A percentile compares a stretch with the other conserved stretches of the same genome.
Conservation (phyloP, 2,329 filamentous ascomycete species). For the Fusarium luffae region DNA sequence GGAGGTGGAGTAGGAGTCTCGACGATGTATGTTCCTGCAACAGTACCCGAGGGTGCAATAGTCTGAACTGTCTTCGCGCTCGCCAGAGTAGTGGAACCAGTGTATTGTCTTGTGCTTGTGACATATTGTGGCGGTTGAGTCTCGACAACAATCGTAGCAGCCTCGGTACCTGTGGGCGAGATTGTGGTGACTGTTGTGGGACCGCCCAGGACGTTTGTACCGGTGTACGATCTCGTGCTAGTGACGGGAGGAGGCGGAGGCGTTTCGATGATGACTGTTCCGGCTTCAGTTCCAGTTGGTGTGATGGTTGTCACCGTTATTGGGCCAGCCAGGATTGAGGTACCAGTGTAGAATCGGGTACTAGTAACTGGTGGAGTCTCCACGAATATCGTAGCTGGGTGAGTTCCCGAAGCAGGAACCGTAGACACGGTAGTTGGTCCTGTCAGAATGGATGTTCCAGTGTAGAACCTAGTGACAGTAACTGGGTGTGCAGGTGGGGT, state of each 20-base stretch:
- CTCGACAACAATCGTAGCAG: slow-evolving; percentile 4
- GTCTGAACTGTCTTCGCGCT: not conserved
- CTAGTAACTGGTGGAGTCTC: not conserved
- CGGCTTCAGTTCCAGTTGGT: not conserved
- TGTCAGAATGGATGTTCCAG: not conserved
- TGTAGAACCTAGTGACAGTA: not conserved
- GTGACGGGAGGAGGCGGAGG: not conserved
- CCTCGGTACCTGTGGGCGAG: not conserved
- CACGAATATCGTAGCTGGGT: not conserved
- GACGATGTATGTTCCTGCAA: not conserved
- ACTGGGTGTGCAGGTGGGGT: not conserved
- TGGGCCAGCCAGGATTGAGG: not conserved
- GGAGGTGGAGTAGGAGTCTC: slow-evolving; percentile 13
- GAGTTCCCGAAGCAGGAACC: not conserved
- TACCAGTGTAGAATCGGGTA: not conserved
- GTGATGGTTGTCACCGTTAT: not conserved
- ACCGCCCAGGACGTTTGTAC: not conserved
- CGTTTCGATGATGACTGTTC: not conserved
- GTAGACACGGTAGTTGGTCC: not conserved
- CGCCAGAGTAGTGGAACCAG: not conserved
- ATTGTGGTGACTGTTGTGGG: slow-evolving; percentile 1
- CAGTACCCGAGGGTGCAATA: not conserved
- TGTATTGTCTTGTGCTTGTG: not conserved
- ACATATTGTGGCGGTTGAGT: not conserved
- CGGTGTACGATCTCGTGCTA: slow-evolving; percentile 1